Conservation (phyloP, 2,329 filamentous ascomycete genomes). For the Aspergillus tubingensis region DNA sequence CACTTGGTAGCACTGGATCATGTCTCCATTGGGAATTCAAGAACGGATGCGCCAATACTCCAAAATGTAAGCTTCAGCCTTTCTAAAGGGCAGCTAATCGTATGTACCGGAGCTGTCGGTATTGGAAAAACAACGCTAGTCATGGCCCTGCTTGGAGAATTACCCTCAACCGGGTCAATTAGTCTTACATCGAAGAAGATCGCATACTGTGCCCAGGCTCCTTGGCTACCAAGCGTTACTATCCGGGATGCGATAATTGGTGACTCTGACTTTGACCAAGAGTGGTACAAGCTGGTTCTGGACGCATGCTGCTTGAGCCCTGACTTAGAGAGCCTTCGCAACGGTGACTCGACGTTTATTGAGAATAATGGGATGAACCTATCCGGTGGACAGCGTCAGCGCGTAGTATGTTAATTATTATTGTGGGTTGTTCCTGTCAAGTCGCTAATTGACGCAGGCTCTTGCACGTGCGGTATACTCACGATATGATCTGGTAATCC, state of each 20-base stretch:
- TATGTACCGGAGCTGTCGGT: constrained; percentile 8
- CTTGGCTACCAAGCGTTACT: constrained; percentile 4
- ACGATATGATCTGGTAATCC: not conserved
- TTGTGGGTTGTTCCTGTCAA: too few relatives aligned
- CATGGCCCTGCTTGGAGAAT: constrained; percentile 8
- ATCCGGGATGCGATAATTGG: constrained; percentile 3
- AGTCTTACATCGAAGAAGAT: not conserved
- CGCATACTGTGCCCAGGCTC: not conserved
- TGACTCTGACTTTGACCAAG: not conserved
- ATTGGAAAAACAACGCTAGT: constrained; percentile 11
- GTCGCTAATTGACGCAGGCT: not conserved
- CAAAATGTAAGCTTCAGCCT: not conserved
- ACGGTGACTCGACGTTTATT: not conserved
- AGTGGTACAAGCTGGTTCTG: not conserved
- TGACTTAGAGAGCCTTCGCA: not conserved
- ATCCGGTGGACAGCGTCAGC: constrained; percentile 2
- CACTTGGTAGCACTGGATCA: too few relatives aligned
- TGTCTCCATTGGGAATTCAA: too few relatives aligned
- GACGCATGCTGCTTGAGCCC: not conserved
- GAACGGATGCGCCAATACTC: not conserved
- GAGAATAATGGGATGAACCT: not conserved
- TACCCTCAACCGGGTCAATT: not conserved
- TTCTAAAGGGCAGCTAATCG: not conserved
- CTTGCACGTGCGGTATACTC: constrained; percentile 5
- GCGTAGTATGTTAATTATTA: not conserved